phyloP scores from a whole-genome alignment of 2,329 filamentous ascomycete species.

The Grosmannia huntii region DNA sequence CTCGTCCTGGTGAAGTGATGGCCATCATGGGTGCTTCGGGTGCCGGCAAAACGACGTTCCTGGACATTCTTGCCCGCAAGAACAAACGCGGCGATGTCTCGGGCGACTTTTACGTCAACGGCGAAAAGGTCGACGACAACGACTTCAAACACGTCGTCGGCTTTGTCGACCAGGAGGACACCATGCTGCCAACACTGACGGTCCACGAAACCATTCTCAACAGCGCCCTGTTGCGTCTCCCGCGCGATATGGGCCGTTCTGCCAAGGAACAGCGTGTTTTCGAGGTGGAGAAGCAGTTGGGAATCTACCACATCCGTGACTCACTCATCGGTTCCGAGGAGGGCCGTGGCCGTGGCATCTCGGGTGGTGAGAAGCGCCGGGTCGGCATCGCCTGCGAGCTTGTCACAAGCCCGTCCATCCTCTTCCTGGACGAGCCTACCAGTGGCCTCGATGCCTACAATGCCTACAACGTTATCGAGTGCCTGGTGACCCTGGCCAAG shows the following conservation, averaged over 20 bases:
- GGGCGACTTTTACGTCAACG: slow-evolving; percentile 86
- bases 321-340: slow-evolving; percentile 95
- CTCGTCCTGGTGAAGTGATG: slow-evolving; percentile 88
- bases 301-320: slow-evolving; percentile 86
- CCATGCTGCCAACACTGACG: slow-evolving; percentile 87
- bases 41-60: slow-evolving; percentile 91
- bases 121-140: slow-evolving; percentile 70
- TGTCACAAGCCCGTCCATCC: slow-evolving; percentile 90
- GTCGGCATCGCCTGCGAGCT: slow-evolving; percentile 96
- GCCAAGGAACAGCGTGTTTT: slow-evolving; percentile 86
- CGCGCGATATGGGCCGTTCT: slow-evolving; percentile 72
- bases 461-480: slow-evolving; percentile 96
- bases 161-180: slow-evolving; percentile 97
- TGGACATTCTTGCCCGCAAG: slow-evolving; percentile 91
- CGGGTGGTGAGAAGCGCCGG: slow-evolving; percentile 88
- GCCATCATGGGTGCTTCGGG: slow-evolving; percentile 98
- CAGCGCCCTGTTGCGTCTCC: slow-evolving; percentile 83
- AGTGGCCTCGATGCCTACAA: slow-evolving; percentile 95
- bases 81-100: slow-evolving; percentile 75
- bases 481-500: slow-evolving; percentile 85
- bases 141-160: slow-evolving; percentile 89
- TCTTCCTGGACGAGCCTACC: slow-evolving; percentile 94
- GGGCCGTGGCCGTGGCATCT: slow-evolving; percentile 85
- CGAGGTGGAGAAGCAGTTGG: slow-evolving; percentile 91
- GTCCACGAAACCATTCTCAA: slow-evolving; percentile 97